A percentile compares a stretch with the other conserved stretches of the same genome.
phyloP scores from a whole-genome alignment of 2,329 filamentous ascomycete species.

The Aspergillus brasiliensis region DNA sequence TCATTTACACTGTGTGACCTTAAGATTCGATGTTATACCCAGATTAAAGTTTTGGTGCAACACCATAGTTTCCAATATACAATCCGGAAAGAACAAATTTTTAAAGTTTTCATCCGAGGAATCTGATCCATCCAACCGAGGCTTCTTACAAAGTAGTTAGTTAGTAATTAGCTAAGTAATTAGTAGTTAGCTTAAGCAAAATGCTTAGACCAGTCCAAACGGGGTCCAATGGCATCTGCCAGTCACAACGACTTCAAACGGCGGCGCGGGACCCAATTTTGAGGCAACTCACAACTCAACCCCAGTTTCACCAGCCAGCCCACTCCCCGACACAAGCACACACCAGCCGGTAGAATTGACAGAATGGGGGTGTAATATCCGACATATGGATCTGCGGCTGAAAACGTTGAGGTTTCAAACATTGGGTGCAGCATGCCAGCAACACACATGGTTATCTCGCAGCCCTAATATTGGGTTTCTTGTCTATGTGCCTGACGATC shows the following conservation, averaged over 20 bases:
- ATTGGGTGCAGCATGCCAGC: too few relatives aligned
- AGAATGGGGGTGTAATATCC: slow-evolving; percentile 3
- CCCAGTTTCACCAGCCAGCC: not conserved
- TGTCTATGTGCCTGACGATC: not conserved
- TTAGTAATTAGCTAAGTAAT: not conserved
- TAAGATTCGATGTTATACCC: slow-evolving; percentile 4
- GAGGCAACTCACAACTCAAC: not conserved
- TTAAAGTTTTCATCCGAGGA: not conserved
- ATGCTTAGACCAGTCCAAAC: not conserved
- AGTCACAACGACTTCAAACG: not conserved
- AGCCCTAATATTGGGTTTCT: slow-evolving; percentile 8
- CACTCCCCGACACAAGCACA: not conserved
- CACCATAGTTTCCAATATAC: slow-evolving; percentile 5
- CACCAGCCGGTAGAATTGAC: not conserved
- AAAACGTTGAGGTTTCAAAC: not conserved
- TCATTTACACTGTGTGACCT: not conserved
- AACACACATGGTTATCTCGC: not conserved
- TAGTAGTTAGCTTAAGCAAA: not conserved
- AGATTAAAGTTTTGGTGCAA: slow-evolving; percentile 3
- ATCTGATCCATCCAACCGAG: not conserved
- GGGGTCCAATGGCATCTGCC: not conserved
- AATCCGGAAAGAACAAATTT: not conserved
- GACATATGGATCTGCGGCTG: slow-evolving; percentile 1
- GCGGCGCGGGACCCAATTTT: not conserved
- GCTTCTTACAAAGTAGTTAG: too few relatives aligned